Conservation (phyloP, 2,329 filamentous ascomycete genomes). For the Fusarium sp. region DNA sequence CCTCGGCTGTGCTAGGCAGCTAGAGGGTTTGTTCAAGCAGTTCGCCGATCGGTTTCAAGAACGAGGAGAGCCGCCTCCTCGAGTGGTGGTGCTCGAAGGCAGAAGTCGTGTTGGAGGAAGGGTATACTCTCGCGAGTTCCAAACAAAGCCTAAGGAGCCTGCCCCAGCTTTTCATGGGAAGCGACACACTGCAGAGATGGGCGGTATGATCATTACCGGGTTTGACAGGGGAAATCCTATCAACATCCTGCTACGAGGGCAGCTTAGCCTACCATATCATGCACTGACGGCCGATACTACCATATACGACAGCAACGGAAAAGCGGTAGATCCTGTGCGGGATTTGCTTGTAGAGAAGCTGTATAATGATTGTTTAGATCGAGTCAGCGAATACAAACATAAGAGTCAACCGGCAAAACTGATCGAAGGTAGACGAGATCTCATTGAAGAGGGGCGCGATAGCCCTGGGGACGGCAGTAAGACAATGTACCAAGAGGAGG, state of each 20-base stretch:
- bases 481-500: constrained; percentile 79
- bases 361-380: constrained; percentile 94
- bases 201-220: constrained; percentile 97
- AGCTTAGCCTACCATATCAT: constrained; percentile 89
- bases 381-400: constrained; percentile 90
- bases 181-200: constrained; percentile 91
- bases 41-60: constrained; percentile 77
- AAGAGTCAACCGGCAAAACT: constrained; percentile 77
- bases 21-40: constrained; percentile 87
- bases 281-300: constrained; percentile 83
- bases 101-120: constrained; percentile 89
- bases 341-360: constrained; percentile 90
- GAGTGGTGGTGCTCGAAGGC: constrained; percentile 87
- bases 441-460: constrained; percentile 88
- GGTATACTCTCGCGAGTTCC: constrained; percentile 84
- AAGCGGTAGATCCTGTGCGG: constrained; percentile 79
- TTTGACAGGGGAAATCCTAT: constrained; percentile 96
- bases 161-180: constrained; percentile 68
- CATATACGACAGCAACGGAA: constrained; percentile 87
- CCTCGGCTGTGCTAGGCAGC: constrained; percentile 89
- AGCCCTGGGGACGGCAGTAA: constrained; percentile 76
- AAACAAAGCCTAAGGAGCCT: constrained; percentile 67
- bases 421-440: constrained; percentile 83
- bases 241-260: constrained; percentile 89
- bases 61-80: constrained; percentile 76